Evolutionary conservation across 345 rosid species (phyloP).

Genomic region (Gossypium australe): DNA sequence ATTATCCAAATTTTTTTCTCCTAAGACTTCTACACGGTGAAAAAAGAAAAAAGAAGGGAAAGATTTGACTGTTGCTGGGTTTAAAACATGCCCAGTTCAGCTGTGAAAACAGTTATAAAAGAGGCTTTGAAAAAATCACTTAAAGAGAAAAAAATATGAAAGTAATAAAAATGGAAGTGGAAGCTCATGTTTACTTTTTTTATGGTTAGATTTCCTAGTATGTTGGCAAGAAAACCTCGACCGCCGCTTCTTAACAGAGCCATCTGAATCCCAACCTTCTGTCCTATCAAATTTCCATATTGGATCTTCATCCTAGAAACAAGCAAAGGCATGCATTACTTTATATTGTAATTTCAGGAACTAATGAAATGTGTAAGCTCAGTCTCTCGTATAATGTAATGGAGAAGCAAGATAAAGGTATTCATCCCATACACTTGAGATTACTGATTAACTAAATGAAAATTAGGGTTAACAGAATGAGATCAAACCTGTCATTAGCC

Average conservation of each 20-base stretch:
- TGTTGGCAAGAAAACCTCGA: slow-evolving; percentile 25
- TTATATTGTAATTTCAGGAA: neutral
- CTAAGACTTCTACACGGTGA: too few relatives aligned
- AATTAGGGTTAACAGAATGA: neutral
- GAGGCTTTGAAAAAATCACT: neutral
- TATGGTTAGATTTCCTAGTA: slow-evolving; percentile 25
- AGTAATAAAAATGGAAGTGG: slow-evolving; percentile 4
- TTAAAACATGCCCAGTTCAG: neutral
- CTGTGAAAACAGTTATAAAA: neutral
- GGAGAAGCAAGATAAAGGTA: neutral
- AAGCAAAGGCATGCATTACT: slow-evolving; percentile 7
- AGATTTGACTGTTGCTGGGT: too few relatives aligned
- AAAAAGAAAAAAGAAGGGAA: too few relatives aligned
- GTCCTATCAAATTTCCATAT: slow-evolving; percentile 25
- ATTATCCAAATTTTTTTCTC: too few relatives aligned
- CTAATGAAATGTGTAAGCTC: neutral
- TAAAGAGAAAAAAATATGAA: neutral
- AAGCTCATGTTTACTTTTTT: slow-evolving; percentile 42
- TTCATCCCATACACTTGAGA: neutral
- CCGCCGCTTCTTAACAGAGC: slow-evolving; percentile 18
- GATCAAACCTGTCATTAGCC: neutral
- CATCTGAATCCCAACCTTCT: slow-evolving; percentile 13
- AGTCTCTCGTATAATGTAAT: neutral
- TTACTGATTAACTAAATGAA: neutral
- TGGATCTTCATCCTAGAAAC: slow-evolving; percentile 33